Conservation (phyloP, 805 yeast genomes). For the Babjeviella inositovora region DNA sequence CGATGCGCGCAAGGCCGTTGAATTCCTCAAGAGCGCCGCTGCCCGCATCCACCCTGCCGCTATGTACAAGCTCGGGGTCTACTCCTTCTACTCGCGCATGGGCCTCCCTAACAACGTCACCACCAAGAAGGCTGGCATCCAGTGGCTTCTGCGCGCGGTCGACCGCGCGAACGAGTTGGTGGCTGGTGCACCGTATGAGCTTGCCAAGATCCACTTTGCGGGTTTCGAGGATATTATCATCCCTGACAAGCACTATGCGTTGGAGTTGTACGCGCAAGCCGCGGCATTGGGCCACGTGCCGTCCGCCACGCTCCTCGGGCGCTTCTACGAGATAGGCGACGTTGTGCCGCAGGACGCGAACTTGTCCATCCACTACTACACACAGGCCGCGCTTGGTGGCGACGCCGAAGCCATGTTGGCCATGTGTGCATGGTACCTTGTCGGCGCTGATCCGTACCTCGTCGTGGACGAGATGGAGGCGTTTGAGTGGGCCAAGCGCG, state of each 20-base stretch:
- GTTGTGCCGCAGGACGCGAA: conserved; percentile 65
- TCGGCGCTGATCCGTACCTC: conserved; percentile 77
- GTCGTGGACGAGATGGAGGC: conserved; percentile 73
- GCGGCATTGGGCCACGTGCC: conserved; percentile 79
- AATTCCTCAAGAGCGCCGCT: conserved; percentile 75
- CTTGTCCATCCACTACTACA: conserved; percentile 81
- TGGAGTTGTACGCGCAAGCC: conserved; percentile 73
- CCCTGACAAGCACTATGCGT: conserved; percentile 70
- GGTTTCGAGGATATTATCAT: conserved; percentile 84
- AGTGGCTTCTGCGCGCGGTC: conserved; percentile 83
- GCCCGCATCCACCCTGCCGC: conserved; percentile 93
- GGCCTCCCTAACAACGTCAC: conserved; percentile 56
- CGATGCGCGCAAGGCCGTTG: conserved; percentile 76
- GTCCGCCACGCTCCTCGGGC: conserved; percentile 69
- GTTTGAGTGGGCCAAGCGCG: conserved; percentile 84
- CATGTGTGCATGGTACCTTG: conserved; percentile 91
- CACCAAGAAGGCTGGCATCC: conserved; percentile 74
- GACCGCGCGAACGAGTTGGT: conserved; percentile 72
- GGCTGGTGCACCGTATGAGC: conserved; percentile 88
- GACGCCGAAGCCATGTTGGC: conserved; percentile 86
- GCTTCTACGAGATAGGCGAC: conserved; percentile 71
- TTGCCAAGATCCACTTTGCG: conserved; percentile 66
- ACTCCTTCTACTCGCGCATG: conserved; percentile 73
- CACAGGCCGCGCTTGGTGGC: conserved; percentile 79
- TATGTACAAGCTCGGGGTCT: conserved; percentile 82